phyloP scores from a whole-genome alignment of 2,329 filamentous ascomycete species.

The Colletotrichum echinochloae region DNA sequence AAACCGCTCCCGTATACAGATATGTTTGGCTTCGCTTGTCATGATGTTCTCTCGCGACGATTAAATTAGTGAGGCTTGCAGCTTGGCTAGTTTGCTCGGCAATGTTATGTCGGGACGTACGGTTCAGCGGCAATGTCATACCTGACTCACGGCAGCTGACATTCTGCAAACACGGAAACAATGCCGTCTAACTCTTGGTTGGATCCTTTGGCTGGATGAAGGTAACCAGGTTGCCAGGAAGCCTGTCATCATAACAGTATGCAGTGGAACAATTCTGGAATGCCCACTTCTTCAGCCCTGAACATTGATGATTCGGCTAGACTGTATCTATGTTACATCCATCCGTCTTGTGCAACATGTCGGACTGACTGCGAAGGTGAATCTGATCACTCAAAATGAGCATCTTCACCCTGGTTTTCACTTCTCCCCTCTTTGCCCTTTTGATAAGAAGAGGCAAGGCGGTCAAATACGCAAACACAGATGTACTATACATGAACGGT shows the following conservation, averaged over 20 bases:
- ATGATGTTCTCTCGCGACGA: background rate
- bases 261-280: conserved; percentile 1
- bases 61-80: background rate
- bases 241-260: background rate
- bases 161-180: background rate
- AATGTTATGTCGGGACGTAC: conserved; percentile 2
- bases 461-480: no score
- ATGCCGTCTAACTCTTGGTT: background rate
- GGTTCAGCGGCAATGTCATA: conserved; percentile 5
- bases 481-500: background rate
- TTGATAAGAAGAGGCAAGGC: background rate
- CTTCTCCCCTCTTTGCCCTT: background rate
- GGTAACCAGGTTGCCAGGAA: background rate
- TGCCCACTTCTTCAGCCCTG: background rate
- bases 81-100: background rate
- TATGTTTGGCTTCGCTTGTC: no score
- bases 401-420: background rate
- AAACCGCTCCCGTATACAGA: no score
- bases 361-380: background rate
- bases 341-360: conserved; percentile 13
- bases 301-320: background rate
- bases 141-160: conserved; percentile 10
- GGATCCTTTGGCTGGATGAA: background rate
- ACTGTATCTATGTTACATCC: background rate
- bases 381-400: background rate